Base-by-base conservation (phyloP, 225 moss, liverwort and hornwort genomes). In the Bryoerythrophyllum caledonicum region DNA sequence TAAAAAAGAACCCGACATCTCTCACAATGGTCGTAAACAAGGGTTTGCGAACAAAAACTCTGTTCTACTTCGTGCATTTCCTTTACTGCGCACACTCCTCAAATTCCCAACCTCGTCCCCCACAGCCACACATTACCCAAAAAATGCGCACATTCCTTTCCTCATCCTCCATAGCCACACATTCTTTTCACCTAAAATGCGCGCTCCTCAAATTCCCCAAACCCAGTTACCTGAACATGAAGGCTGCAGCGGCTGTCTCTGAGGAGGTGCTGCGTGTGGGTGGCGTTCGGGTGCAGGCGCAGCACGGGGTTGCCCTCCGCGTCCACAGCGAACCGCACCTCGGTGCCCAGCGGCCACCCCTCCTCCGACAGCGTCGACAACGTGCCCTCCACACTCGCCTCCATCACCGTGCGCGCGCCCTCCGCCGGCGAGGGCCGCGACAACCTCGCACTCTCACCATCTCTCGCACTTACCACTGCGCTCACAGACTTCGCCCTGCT, bases 271-370 rank as follows among this genome's bases (percentile, higher is more conserved):
- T 77, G 41, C 16, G 91, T 90, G 21, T 99, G 94, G 7, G 90
- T 84, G 6, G 94, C 94, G 19, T 65, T 79, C 0, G 90, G 69
- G 11, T 84, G 72, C 61, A 99, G 78, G 17, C 91, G 86, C 59
- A 99, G 72, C 6, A 99, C 86, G 3, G 97, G 97, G 71, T 90
- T 91, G 13, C 97, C 97, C 2, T 90, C 81, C 55, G 61, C 82
- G 60, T 99, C 94, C 65, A 99, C 84, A 2, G 94, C 91, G 40
- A 99, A 99, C 8, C 94, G 59, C 11, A 94, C 91, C 13, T 95
- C 93, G 4, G 97, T 93, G 19, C 94, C 97, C 28, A 91, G 75
- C 0, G 97, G 97, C 94, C 97, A 94, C 14, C 85, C 90, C 3
- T 87, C 93, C 67, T 86, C 76, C 3, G 85, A 87, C 58, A 99